Conservation (phyloP, 441 rosid genomes). For the Geranium incanum region DNA sequence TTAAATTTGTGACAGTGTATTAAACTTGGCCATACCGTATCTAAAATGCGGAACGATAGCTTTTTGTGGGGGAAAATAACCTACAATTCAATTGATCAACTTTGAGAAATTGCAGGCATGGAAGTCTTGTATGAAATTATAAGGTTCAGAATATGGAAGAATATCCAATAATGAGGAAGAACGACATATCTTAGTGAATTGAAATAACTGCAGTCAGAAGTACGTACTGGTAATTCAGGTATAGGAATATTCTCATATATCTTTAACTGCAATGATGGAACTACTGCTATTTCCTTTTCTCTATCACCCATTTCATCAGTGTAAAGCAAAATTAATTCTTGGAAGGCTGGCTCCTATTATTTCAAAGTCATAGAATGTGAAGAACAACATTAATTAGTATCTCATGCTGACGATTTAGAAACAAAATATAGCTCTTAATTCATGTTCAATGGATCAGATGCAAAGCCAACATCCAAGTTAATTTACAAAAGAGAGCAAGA, state of each 20-base stretch:
- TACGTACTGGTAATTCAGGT: slow-evolving; percentile 83
- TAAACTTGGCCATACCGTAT: slow-evolving; percentile 57
- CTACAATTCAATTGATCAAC: slow-evolving; percentile 33
- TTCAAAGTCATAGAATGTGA: slow-evolving; percentile 23
- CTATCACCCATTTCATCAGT: slow-evolving; percentile 46
- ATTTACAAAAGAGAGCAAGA: slow-evolving; percentile 13
- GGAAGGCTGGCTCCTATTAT: slow-evolving; percentile 81
- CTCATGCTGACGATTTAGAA: slow-evolving; percentile 9
- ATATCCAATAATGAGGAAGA: slow-evolving; percentile 12
- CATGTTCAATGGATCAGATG: neutral
- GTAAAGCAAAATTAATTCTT: slow-evolving; percentile 81
- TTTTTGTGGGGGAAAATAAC: slow-evolving; percentile 93
- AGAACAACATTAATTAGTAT: slow-evolving; percentile 20
- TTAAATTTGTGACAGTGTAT: slow-evolving; percentile 9
- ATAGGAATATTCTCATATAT: slow-evolving; percentile 84
- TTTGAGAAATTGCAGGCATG: neutral
- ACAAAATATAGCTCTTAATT: slow-evolving; percentile 2
- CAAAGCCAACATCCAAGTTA: slow-evolving; percentile 3
- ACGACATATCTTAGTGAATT: slow-evolving; percentile 20
- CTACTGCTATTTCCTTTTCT: slow-evolving; percentile 35
- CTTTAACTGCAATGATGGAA: slow-evolving; percentile 65
- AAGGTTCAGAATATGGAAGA: neutral
- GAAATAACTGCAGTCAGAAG: slow-evolving; percentile 30
- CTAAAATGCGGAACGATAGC: slow-evolving; percentile 89
- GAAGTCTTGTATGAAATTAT: neutral